Evolutionary conservation across 805 yeast genomes (phyloP).

Genomic region (Teunomyces atbi): DNA sequence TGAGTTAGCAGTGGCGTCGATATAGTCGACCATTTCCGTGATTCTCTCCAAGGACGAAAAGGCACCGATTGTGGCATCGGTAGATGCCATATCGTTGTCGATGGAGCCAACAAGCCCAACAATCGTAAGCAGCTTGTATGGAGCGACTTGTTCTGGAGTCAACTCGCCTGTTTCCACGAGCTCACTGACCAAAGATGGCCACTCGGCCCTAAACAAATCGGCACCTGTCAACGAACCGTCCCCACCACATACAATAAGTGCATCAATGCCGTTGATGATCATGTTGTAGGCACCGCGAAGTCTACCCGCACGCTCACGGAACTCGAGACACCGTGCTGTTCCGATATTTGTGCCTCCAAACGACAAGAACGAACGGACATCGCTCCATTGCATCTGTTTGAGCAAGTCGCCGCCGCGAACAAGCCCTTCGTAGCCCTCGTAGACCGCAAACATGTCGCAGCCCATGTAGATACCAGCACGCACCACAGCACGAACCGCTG

Average conservation of each 20-base stretch:
- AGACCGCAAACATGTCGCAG: constrained; percentile 64
- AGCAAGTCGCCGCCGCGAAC: constrained; percentile 64
- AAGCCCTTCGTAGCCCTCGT: constrained; percentile 74
- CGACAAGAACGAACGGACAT: constrained; percentile 67
- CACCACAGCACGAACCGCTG: constrained; percentile 71
- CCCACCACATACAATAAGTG: constrained; percentile 78
- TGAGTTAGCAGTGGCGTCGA: constrained; percentile 80
- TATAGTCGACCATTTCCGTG: constrained; percentile 72
- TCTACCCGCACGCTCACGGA: constrained; percentile 66
- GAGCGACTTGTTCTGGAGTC: constrained; percentile 44
- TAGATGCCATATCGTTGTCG: constrained; percentile 82
- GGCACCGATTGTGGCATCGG: constrained; percentile 81
- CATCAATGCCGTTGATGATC: constrained; percentile 72
- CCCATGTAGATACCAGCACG: constrained; percentile 64
- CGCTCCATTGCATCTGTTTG: constrained; percentile 67
- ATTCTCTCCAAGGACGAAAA: constrained; percentile 75
- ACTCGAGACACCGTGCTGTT: constrained; percentile 71
- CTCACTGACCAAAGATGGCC: constrained; percentile 70
- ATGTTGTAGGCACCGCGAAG: constrained; percentile 61
- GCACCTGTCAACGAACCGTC: constrained; percentile 85
- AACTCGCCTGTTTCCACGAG: constrained; percentile 46
- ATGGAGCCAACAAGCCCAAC: constrained; percentile 82
- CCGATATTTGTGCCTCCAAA: constrained; percentile 79
- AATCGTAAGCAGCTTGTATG: constrained; percentile 58
- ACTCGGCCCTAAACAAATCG: constrained; percentile 69